A percentile compares a stretch with the other conserved stretches of the same genome.
These are phyloP conservation scores for Puccinia polysora DNA, from an alignment of 1,284 basidiomycete genomes.

Conservation along the genomic window DNA sequence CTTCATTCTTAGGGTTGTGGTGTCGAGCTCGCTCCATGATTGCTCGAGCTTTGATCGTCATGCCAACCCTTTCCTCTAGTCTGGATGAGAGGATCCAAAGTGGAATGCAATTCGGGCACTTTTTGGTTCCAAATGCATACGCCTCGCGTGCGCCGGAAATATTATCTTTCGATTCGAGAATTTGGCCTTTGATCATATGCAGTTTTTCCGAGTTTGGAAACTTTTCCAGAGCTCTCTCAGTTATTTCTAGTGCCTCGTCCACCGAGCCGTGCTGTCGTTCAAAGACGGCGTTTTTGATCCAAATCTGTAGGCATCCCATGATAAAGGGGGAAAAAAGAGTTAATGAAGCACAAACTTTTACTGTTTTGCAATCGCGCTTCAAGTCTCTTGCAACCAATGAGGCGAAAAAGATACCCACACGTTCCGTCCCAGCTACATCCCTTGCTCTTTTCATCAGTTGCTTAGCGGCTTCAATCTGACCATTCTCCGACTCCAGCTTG, in stretches of 20 bases:
- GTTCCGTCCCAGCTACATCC: conserved; percentile 79
- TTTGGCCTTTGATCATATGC: conserved; percentile 94
- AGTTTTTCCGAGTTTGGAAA: conserved; percentile 85
- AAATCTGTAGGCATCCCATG: conserved; percentile 63
- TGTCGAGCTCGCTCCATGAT: conserved; percentile 84
- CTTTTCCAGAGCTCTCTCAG: conserved; percentile 69
- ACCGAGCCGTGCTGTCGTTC: conserved; percentile 79
- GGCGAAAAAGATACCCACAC: conserved; percentile 59
- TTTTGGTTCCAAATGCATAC: conserved; percentile 73
- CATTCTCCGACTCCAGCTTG: conserved; percentile 90
- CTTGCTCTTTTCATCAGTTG: conserved; percentile 82
- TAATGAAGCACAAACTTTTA: not conserved
- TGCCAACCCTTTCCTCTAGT: conserved; percentile 78
- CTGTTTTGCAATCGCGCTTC: no score
- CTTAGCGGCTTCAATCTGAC: conserved; percentile 75
- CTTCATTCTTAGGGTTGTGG: conserved; percentile 74
- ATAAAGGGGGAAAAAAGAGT: not conserved
- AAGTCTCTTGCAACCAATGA: no score
- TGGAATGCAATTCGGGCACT: conserved; percentile 72
- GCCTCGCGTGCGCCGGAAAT: conserved; percentile 67
- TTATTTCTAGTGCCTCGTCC: conserved; percentile 68
- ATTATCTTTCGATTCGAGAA: conserved; percentile 62
- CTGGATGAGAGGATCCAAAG: conserved; percentile 84
- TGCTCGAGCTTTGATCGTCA: conserved; percentile 87
- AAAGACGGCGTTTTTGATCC: conserved; percentile 96